phyloP scores from a whole-genome alignment of 352 stramenopile species.

The Elongisporangium anandrum region DNA sequence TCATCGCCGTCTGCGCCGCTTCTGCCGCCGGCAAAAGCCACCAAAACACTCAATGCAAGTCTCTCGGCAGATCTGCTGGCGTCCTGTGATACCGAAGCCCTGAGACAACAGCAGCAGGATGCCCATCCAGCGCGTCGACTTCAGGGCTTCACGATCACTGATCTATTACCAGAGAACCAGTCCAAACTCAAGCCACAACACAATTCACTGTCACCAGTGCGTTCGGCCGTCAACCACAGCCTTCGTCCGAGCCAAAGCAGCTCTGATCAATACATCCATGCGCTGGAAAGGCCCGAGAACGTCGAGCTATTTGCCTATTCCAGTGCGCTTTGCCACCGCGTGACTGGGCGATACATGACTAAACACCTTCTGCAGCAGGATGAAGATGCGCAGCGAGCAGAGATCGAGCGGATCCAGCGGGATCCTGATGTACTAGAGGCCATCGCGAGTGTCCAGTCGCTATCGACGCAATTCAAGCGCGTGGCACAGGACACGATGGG shows the following conservation, averaged over 20 bases:
- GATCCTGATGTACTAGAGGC: slow-evolving; percentile 56
- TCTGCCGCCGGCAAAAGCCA: not conserved
- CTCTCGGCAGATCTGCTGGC: not conserved
- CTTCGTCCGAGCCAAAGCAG: not conserved
- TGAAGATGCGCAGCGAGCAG: slow-evolving; percentile 36
- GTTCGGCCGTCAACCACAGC: not conserved
- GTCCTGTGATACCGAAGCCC: not conserved
- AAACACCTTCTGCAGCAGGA: slow-evolving; percentile 37
- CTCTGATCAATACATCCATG: slow-evolving; percentile 24
- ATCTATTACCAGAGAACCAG: not conserved
- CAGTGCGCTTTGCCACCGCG: slow-evolving; percentile 56
- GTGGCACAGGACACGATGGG: slow-evolving; percentile 54
- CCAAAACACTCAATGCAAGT: not conserved
- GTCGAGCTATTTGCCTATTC: slow-evolving; percentile 65
- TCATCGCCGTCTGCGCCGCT: not conserved
- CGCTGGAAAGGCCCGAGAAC: slow-evolving; percentile 45
- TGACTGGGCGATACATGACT: slow-evolving; percentile 60
- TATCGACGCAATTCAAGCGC: slow-evolving; percentile 69
- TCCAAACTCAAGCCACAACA: not conserved
- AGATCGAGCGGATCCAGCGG: slow-evolving; percentile 50
- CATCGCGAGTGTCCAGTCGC: slow-evolving; percentile 37
- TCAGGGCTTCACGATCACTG: not conserved
- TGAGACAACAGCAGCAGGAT: not conserved
- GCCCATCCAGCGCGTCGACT: not conserved
- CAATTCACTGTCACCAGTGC: not conserved